Evolutionary conservation across 2,329 filamentous ascomycete genomes (phyloP), one percentile per base, ranked within the genome.

Genomic region (Bipolaris victoriae): DNA sequence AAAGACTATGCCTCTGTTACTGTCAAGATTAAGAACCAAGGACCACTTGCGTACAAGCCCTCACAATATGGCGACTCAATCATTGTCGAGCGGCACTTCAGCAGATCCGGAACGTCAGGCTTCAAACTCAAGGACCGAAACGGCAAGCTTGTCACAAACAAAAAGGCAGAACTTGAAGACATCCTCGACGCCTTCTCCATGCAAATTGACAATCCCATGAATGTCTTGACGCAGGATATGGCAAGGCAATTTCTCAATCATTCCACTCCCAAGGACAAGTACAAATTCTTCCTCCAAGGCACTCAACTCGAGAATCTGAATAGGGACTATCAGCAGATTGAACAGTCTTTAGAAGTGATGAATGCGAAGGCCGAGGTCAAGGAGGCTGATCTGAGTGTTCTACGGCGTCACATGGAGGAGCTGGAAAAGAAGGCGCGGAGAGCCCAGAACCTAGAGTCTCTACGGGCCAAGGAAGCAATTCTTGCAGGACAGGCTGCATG

Each of bases 171-270:
- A 64, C 84, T 99, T 7, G 93, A 97, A 64, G 91, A 97, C 64
- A 94, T 99, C 46, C 88, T 92, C 40, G 95, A 99, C 74, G 96
- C 91, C 73, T 98, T 92, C 73, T 91, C 90, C 40, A 81, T 99
- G 40, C 94, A 98, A 74, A 92, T 99, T 55, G 94, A 98, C 72
- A 99, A 99, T 67, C 95, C 95, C 0, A 88, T 99, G 80, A 98
- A 96, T 58, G 90, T 98, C 6, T 83, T 99, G 16, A 97, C 93
- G 0, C 95, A 99, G 76, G 95, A 99, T 73, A 92, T 93, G 76
- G 95, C 95, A 10, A 88, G 95, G 10, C 90, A 96, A 57, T 99
- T 99, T 68, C 83, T 99, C 41, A 96, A 94, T 70, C 86, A 88
- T 35, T 94, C 95, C 11, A 90, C 87, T 2, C 86, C 92, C 0